Percentiles rank a stretch among this genome's conserved stretches.
phyloP scores from a whole-genome alignment of 306 rosid species.

The Gastrolobium villosum region DNA sequence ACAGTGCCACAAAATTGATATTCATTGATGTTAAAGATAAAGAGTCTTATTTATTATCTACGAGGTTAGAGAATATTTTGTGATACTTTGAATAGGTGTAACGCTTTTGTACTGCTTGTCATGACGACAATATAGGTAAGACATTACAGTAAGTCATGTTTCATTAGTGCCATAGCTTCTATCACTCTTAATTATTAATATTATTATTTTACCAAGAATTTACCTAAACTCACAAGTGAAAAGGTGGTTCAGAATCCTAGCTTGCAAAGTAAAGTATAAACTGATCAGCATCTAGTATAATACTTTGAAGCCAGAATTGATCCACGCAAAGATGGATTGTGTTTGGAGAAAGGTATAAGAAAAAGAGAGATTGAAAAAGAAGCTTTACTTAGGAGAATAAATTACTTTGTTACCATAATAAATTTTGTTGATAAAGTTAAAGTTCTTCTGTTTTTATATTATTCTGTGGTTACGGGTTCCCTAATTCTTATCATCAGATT shows the following conservation, averaged over 20 bases:
- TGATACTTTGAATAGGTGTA: not conserved
- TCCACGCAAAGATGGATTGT: slow-evolving; percentile 60
- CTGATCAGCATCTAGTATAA: slow-evolving; percentile 52
- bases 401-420: no score
- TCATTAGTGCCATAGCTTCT: not conserved
- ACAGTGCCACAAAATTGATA: not conserved
- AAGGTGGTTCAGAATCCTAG: slow-evolving; percentile 46
- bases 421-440: no score
- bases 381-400: slow-evolving; percentile 50
- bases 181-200: not conserved
- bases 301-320: slow-evolving; percentile 47
- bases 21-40: not conserved
- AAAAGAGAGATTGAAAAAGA: slow-evolving; percentile 51
- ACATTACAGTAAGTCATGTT: not conserved
- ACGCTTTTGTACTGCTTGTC: not conserved
- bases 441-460: not conserved
- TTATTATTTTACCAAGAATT: not conserved
- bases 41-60: not conserved
- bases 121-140: not conserved
- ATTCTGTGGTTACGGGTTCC: not conserved
- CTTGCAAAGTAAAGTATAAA: slow-evolving; percentile 69
- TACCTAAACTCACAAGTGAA: slow-evolving; percentile 8
- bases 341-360: slow-evolving; percentile 69
- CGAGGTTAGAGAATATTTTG: not conserved
- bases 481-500: not conserved